These are phyloP conservation scores for Colletotrichum limetticola DNA, from an alignment of 2,329 filamentous ascomycete species.

Conservation along the genomic window DNA sequence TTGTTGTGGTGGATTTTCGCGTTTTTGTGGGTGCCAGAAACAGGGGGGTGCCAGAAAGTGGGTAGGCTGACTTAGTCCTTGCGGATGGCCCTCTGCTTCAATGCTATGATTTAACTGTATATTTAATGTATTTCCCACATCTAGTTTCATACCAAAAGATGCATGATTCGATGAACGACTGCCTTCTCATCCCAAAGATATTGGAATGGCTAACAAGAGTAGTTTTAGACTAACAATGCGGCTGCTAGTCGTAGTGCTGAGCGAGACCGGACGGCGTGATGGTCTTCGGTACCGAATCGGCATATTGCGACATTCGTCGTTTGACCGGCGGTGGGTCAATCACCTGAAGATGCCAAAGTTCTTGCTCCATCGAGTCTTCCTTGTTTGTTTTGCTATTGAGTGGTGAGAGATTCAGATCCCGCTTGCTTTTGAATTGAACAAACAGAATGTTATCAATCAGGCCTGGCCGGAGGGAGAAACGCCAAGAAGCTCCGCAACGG, in stretches of 20 bases:
- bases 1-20: too few relatives aligned
- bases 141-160: neutral
- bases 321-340: neutral
- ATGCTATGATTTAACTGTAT: conserved; percentile 4
- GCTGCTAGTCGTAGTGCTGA: neutral
- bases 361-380: neutral
- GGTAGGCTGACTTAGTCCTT: too few relatives aligned
- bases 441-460: neutral
- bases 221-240: neutral
- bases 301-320: neutral
- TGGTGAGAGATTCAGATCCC: neutral
- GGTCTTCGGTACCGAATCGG: conserved; percentile 28
- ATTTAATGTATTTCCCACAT: conserved; percentile 8
- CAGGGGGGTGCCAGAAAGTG: too few relatives aligned
- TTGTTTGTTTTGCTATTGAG: neutral
- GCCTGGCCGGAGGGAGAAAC: neutral
- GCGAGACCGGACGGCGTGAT: neutral
- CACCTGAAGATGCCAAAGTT: neutral
- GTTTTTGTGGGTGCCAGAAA: too few relatives aligned
- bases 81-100: neutral
- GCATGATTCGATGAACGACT: conserved; percentile 7
- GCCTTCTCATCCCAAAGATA: neutral
- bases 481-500: neutral
- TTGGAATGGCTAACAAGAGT: neutral
- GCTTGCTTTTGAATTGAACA: neutral